Conservation (phyloP, 1,284 basidiomycete species). For the Pisolithus thermaeus region DNA sequence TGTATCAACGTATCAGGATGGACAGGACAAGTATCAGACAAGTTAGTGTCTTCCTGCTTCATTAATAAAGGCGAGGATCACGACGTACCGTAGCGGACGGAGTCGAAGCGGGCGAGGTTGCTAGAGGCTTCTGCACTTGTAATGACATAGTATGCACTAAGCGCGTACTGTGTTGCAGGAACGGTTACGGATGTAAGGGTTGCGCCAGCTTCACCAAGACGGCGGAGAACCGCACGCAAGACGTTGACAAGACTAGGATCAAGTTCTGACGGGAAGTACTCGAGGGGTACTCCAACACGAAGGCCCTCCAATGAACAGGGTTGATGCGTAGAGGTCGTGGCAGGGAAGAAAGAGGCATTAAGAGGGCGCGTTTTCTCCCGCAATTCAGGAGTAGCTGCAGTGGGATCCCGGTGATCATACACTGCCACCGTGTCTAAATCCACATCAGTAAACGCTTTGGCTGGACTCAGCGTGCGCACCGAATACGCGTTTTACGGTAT, state of each 20-base stretch:
- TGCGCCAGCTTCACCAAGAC: constrained; percentile 61
- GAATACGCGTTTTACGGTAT: constrained; percentile 49
- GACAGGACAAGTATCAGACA: too few relatives aligned
- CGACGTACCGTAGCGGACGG: constrained; percentile 62
- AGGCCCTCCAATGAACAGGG: constrained; percentile 32
- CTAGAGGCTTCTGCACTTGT: constrained; percentile 33
- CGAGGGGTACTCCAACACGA: constrained; percentile 45
- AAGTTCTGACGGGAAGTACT: constrained; percentile 47
- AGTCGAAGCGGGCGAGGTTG: constrained; percentile 84
- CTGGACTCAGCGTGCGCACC: constrained; percentile 35
- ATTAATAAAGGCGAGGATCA: not conserved
- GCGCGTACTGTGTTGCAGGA: constrained; percentile 37
- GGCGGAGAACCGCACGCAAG: constrained; percentile 43
- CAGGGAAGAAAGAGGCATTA: constrained; percentile 64
- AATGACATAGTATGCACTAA: too few relatives aligned
- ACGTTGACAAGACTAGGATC: constrained; percentile 42
- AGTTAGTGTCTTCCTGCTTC: too few relatives aligned
- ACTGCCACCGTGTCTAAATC: constrained; percentile 51
- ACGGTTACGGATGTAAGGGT: constrained; percentile 70
- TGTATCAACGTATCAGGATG: too few relatives aligned
- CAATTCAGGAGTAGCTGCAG: constrained; percentile 45
- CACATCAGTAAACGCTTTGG: not conserved
- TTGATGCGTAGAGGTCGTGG: constrained; percentile 50
- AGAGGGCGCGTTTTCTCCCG: constrained; percentile 37
- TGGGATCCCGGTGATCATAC: constrained; percentile 74